These are phyloP conservation scores for Striga asiatica DNA, from an alignment of 257 asterid genomes.

Conservation along the genomic window DNA sequence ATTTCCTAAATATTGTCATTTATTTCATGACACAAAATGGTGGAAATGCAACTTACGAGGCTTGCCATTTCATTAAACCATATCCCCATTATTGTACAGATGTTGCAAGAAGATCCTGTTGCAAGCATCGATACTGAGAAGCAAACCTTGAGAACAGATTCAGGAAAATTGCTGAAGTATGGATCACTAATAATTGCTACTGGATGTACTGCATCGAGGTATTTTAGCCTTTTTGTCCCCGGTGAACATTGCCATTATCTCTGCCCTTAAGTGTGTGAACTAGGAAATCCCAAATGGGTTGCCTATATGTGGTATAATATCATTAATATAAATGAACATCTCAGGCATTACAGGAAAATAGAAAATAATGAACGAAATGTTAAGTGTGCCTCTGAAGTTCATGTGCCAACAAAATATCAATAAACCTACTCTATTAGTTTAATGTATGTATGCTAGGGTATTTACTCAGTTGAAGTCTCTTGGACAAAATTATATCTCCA, in stretches of 20 bases:
- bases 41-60: background rate
- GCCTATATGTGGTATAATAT: background rate
- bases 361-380: background rate
- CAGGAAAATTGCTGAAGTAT: constrained; percentile 40
- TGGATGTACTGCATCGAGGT: constrained; percentile 49
- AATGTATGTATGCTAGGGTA: background rate
- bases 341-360: background rate
- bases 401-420: background rate
- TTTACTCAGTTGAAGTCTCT: background rate
- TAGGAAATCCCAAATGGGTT: background rate
- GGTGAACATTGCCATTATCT: too few species aligned
- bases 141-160: constrained; percentile 34
- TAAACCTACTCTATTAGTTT: background rate
- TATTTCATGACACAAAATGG: too few species aligned
- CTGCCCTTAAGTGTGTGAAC: background rate
- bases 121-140: constrained; percentile 27
- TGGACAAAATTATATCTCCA: background rate
- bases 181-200: constrained; percentile 41
- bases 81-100: constrained; percentile 10
- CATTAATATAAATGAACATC: background rate
- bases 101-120: constrained; percentile 40
- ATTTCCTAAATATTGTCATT: too few species aligned
- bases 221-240: constrained; percentile 8
- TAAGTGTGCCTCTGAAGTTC: background rate
- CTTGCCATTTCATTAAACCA: background rate